A percentile compares a stretch with the other conserved stretches of the same genome.
phyloP scores from a whole-genome alignment of 1,139 yeast species.

The Taphrina deformans region DNA sequence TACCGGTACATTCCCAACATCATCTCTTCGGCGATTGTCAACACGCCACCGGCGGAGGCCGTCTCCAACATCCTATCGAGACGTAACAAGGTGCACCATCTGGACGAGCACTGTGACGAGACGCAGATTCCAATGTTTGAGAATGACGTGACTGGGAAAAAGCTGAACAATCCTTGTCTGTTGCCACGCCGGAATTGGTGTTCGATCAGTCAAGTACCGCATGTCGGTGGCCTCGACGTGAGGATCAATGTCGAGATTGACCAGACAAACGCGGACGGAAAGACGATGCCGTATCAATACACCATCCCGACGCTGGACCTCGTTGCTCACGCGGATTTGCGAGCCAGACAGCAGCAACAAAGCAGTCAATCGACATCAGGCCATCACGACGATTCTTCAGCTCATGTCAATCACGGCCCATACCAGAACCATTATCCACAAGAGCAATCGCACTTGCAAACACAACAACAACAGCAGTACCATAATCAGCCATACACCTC shows the following conservation, averaged over 20 bases:
- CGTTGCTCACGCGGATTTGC: conserved; percentile 7
- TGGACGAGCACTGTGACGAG: conserved; percentile 33
- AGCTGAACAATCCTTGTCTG: conserved; percentile 24
- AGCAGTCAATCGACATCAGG: not conserved
- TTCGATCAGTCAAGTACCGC: conserved; percentile 3
- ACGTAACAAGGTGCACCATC: conserved; percentile 32
- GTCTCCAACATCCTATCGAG: conserved; percentile 56
- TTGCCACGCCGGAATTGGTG: conserved; percentile 33
- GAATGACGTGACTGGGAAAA: conserved; percentile 22
- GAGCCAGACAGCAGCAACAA: not conserved
- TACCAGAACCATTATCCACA: not conserved
- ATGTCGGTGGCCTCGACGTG: conserved; percentile 15
- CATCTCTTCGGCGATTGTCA: conserved; percentile 84
- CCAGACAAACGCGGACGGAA: conserved; percentile 21
- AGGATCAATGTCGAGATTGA: conserved; percentile 32
- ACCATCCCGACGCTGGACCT: conserved; percentile 23
- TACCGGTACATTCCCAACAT: conserved; percentile 50
- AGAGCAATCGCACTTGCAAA: not conserved
- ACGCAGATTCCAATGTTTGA: conserved; percentile 22
- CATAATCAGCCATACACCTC: not conserved
- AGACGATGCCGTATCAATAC: conserved; percentile 25
- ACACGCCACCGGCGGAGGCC: conserved; percentile 90
- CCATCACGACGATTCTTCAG: not conserved
- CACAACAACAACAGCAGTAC: not conserved
- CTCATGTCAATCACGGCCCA: not conserved